Evolutionary conservation across 2,329 filamentous ascomycete genomes (phyloP), one percentile per base, ranked within the genome.

Genomic region (Verticillium nubilum): DNA sequence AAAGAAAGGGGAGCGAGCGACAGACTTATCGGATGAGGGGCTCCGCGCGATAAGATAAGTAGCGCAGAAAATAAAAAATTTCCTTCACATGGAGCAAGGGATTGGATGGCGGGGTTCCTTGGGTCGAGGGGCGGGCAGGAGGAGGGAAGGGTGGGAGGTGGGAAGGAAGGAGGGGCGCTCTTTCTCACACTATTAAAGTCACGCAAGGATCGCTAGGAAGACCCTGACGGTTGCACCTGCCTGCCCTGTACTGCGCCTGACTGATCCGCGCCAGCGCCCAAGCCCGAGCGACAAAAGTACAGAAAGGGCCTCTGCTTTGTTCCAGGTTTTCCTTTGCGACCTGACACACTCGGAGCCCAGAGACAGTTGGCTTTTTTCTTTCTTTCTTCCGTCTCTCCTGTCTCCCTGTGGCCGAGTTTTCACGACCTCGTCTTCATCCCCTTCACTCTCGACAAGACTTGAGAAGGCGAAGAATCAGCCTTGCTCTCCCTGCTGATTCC

Each of bases 61-160:
- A 63, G 52, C 54, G 23, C 31, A 56, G 13, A 37, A 63, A 54
- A 56, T 53, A 60, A 61, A 64, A 61, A 61, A 61, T 60, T 63
- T 47, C 42, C 42, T 47, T 64, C 63, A 64, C 62, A 64, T 64
- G 62, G 62, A 56, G 56, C 60, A 62, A 61, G 58, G 61, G 55
- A 57, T 57, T 57, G 55, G 55, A 57, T 57, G 56, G 56, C 56
- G 56, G 56, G 56, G 56, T 57, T 17, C 9, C 17, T 35, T 37
- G 29, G 42, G 42, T n/a, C 15, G 35, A 42, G 35, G 35, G 35
- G 35, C 35, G 35, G 35, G 35, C 35, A 47, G 42, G n/a, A 47
- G n/a, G 19, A n/a, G 9, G n/a, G 15, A 17, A 37, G 33, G 33
- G 33, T 6, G 15, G 33, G 33, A 37, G 33, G 47, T 9, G 47